Percentiles rank a stretch among this genome's conserved stretches.
Evolutionary conservation across 2,329 filamentous ascomycete species (phyloP).

Genomic region (Xylaria sp.): DNA sequence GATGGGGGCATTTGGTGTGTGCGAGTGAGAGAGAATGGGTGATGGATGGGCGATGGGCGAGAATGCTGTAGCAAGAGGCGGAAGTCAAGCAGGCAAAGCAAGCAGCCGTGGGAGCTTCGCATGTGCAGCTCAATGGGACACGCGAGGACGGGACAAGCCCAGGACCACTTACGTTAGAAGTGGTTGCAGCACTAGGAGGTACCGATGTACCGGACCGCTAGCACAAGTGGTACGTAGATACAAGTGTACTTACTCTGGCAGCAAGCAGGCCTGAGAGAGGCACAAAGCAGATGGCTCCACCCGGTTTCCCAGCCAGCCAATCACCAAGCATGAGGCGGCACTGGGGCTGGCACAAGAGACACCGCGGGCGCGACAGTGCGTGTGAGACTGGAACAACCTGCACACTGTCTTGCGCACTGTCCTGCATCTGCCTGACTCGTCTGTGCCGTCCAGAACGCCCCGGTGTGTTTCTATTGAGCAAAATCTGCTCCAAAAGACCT

Average conservation of each 20-base stretch:
- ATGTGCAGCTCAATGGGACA: slow-evolving; percentile 31
- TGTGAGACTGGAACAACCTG: background rate
- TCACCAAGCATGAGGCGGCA: background rate
- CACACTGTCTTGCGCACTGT: slow-evolving; percentile 5
- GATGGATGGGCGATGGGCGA: too few relatives aligned
- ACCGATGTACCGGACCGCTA: too few relatives aligned
- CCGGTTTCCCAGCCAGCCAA: background rate
- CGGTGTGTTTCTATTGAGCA: slow-evolving; percentile 10
- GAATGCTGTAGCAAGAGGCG: slow-evolving; percentile 29
- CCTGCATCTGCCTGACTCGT: slow-evolving; percentile 15
- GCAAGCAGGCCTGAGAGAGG: slow-evolving; percentile 4
- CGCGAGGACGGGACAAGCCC: slow-evolving; percentile 30
- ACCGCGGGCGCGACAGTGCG: slow-evolving; percentile 17
- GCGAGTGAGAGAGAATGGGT: slow-evolving; percentile 30
- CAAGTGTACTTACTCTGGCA: too few relatives aligned
- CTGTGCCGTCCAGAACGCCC: background rate
- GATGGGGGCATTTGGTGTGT: slow-evolving; percentile 40
- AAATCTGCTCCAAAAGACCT: slow-evolving; percentile 11
- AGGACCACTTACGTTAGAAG: slow-evolving; percentile 35
- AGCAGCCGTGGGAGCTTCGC: slow-evolving; percentile 33
- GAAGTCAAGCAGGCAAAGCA: slow-evolving; percentile 36
- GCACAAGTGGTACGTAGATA: too few relatives aligned
- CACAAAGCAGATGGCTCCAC: slow-evolving; percentile 15
- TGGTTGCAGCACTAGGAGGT: too few relatives aligned
- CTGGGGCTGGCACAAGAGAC: background rate